Base-by-base conservation (phyloP, 2,329 filamentous ascomycete genomes). In the Nemania abortiva region DNA sequence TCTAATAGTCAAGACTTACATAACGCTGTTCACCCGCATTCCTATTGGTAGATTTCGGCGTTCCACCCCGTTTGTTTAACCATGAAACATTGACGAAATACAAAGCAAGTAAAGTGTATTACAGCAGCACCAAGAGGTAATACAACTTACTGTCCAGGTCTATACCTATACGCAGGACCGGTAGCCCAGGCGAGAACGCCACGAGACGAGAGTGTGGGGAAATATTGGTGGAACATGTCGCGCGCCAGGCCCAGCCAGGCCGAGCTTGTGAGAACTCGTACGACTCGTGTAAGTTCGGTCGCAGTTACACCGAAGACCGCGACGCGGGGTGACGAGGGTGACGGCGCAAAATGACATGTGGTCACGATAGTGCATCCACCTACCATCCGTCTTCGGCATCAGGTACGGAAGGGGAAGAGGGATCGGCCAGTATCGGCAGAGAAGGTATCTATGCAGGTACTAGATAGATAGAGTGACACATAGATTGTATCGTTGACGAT, bases 231-330 rank as follows among this genome's bases (percentile, higher is more conserved):
- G 20, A 4, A 22, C 15, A 27, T 60, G 6, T 6, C 24, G 18
- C 27, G 9, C 24, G 45, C 18, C 15, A n/a, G n/a, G n/a, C n/a
- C n/a, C n/a, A n/a, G n/a, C n/a, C n/a, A n/a, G n/a, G 42, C 11
- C 45, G 31, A 45, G 13, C 42, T 53, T 60, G 3, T 52, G 10
- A 11, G 29, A 10, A 10, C 39, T 39, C 62, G 15, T 59, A 15
- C 10, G 24, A n/a, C n/a, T n/a, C n/a, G n/a, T n/a, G n/a, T n/a
- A n/a, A 57, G 45, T 37, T 71, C 69, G 69, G 66, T 47, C 7
- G 10, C n/a, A 63, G 7, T 66, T 70, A 50, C 58, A 37, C 69
- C 69, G 58, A 69, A 34, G 22, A 47, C 29, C 34, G 45, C 31
- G 39, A 55, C 52, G 63, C 45, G 61, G 60, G 63, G 58, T 65